Base-by-base conservation (phyloP, 331 rosid species). In the Telfairia occidentalis region DNA sequence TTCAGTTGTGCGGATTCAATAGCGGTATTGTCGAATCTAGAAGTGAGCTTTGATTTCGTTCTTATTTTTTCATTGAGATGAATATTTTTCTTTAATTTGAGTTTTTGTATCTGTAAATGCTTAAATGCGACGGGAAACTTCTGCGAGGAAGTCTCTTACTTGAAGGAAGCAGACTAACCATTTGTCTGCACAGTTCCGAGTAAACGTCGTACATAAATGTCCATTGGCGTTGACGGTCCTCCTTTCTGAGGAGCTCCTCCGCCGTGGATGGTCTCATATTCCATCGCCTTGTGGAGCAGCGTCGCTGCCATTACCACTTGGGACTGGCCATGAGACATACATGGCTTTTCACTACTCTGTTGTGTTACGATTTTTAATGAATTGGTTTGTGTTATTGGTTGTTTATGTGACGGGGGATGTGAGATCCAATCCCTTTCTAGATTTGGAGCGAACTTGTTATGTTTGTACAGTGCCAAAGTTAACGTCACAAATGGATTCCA, bases 291-390 rank as follows among this genome's bases (percentile, higher is more conserved):
- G 88, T 82, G 88, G 78, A 83, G 90, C 83, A 76, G 91, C 86
- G 79, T 89, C 35, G 90, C 81, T 40, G 90, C 89, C 15, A 49
- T 83, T 84, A 83, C 88, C 85, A 48, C 80, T 77, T 86, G 78
- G 89, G 97, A 86, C 78, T 54, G 82, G 97, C 97, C 97, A 89
- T 91, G 97, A 76, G 82, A 78, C 82, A 19, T 1, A 74, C 76
- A 77, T 80, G 21, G 13, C 23, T 38, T n/a, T 18, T 11, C n/a
- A n/a, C n/a, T n/a, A n/a, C n/a, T n/a, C n/a, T n/a, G n/a, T n/a
- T n/a, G n/a, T n/a, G n/a, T n/a, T n/a, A n/a, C n/a, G n/a, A n/a
- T n/a, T n/a, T 3, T 30, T 0, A 24, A 0, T 26, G 1, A 1
- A 67, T 2, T 48, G 1, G 15, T 15, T 23, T 19, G 9, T 23